Conservation (phyloP, 768 basidiomycete species). For the Amanita rubescens region DNA sequence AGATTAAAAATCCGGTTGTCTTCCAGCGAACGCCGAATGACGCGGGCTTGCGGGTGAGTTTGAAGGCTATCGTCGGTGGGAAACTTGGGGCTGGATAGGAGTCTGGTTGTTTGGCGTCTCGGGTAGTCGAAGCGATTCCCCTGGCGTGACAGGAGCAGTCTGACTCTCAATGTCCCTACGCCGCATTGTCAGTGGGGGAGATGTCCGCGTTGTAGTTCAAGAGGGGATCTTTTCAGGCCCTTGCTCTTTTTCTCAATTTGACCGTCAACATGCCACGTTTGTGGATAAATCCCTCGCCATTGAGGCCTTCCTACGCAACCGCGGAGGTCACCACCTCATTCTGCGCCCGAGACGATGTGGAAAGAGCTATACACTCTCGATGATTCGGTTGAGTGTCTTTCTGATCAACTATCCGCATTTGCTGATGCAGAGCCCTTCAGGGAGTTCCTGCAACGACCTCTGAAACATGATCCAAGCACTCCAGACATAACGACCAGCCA, state of each 20-base stretch:
- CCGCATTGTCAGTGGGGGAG: slow-evolving; percentile 9
- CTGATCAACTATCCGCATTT: not conserved
- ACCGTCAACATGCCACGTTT: slow-evolving; percentile 8
- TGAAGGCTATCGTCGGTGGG: no score
- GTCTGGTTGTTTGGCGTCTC: no score
- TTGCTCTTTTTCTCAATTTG: slow-evolving; percentile 9
- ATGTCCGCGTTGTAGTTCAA: slow-evolving; percentile 10
- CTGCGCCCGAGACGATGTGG: slow-evolving; percentile 10
- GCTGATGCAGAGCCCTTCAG: slow-evolving; percentile 9
- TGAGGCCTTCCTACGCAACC: slow-evolving; percentile 10
- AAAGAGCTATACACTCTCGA: slow-evolving; percentile 11
- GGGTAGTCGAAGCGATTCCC: no score
- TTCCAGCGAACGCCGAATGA: no score
- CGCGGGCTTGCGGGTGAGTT: no score
- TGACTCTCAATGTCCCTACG: no score
- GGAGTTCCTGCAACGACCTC: slow-evolving; percentile 10
- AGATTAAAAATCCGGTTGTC: no score
- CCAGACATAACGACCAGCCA: slow-evolving; percentile 9
- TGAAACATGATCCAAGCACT: slow-evolving; percentile 5
- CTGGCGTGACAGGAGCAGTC: no score
- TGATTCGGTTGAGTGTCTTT: slow-evolving; percentile 5
- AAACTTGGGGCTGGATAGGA: no score
- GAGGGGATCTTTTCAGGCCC: slow-evolving; percentile 5
- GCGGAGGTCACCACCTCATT: slow-evolving; percentile 9
- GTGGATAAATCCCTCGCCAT: slow-evolving; percentile 11